Evolutionary conservation across 495 filamentous ascomycete genomes (phyloP).

Genomic region (Astrocystis sublimbata): DNA sequence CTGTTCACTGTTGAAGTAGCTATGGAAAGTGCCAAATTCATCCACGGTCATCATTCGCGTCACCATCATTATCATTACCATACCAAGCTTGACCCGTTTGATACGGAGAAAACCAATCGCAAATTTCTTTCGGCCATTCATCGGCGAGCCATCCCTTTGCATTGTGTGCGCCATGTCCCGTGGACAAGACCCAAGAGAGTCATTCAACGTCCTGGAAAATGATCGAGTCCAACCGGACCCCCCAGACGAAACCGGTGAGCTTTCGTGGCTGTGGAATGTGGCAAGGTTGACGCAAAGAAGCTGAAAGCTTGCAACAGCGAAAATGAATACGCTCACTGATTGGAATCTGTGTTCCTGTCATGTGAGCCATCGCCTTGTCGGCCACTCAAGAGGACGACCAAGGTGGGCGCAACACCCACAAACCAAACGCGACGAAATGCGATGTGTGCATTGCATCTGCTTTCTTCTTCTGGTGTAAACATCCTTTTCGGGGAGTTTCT

Average conservation of each 20-base stretch:
- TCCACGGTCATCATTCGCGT: neutral
- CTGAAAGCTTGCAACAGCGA: neutral
- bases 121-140: neutral
- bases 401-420: no score
- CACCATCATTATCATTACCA: neutral
- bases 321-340: no score
- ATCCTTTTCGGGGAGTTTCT: neutral
- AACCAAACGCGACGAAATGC: no score
- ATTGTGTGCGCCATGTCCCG: neutral
- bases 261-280: neutral
- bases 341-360: no score
- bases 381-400: no score
- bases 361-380: no score
- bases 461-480: no score
- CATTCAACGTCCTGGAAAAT: neutral
- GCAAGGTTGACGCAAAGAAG: neutral
- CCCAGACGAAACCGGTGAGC: neutral
- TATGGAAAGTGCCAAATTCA: neutral
- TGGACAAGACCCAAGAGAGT: neutral
- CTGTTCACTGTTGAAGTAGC: neutral
- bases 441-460: no score
- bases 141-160: neutral
- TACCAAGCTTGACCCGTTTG: neutral
- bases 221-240: neutral
- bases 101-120: neutral